A percentile compares a stretch with the other conserved stretches of the same genome.
Evolutionary conservation across 768 basidiomycete genomes (phyloP).

Genomic region (Lactarius hatsudake): DNA sequence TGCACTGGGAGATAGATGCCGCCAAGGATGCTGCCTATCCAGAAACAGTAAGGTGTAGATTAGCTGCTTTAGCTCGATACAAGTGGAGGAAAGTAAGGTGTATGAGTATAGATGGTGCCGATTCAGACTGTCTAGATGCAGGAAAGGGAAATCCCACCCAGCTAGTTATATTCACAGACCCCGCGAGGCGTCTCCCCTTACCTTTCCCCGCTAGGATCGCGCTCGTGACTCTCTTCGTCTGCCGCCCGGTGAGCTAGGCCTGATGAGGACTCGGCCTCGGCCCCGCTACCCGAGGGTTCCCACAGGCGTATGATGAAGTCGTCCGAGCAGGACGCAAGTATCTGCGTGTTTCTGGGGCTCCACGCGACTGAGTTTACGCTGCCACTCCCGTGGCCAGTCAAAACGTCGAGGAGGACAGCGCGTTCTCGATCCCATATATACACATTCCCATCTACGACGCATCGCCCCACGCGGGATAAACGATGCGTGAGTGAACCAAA

Average conservation of each 20-base stretch:
- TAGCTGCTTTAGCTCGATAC: not conserved
- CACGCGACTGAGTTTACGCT: conserved; percentile 96
- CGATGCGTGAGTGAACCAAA: conserved; percentile 11
- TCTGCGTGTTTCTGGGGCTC: conserved; percentile 84
- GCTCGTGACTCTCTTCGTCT: conserved; percentile 18
- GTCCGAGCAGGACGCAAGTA: conserved; percentile 97
- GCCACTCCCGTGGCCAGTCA: conserved; percentile 80
- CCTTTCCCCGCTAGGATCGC: conserved; percentile 48
- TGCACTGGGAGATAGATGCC: not conserved
- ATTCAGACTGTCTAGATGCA: conserved; percentile 17
- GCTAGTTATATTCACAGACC: conserved; percentile 20
- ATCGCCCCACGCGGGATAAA: conserved; percentile 16
- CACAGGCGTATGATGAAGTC: conserved; percentile 89
- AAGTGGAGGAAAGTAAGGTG: not conserved
- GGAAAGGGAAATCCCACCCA: conserved; percentile 4
- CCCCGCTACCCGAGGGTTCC: conserved; percentile 49
- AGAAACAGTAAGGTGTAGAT: not conserved
- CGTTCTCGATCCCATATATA: conserved; percentile 95
- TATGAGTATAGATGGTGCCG: conserved; percentile 12
- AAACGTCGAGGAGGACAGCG: conserved; percentile 72
- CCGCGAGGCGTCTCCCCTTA: conserved; percentile 48
- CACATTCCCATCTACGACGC: conserved; percentile 67
- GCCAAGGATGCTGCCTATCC: not conserved
- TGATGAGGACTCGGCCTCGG: conserved; percentile 22
- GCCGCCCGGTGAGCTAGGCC: conserved; percentile 6